Evolutionary conservation across 257 asterid species (phyloP).

Genomic region (Solanum pimpinellifolium): DNA sequence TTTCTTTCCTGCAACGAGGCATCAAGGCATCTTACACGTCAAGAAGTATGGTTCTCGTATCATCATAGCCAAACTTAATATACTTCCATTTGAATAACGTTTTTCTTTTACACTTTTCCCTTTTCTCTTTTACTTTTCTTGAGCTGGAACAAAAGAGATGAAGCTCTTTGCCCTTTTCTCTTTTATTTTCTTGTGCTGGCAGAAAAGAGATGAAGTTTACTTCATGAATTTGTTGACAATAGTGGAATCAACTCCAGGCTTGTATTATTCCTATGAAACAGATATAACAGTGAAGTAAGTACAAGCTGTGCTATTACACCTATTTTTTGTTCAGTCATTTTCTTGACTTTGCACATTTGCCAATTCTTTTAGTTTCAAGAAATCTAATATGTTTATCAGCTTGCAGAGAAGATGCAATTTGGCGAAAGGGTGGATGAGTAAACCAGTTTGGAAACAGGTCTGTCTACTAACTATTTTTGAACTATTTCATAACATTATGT

Average conservation of each 20-base stretch:
- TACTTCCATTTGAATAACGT: neutral
- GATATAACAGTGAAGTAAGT: conserved; percentile 83
- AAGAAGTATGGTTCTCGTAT: conserved; percentile 39
- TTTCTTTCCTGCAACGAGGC: conserved; percentile 75
- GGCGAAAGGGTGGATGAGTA: conserved; percentile 79
- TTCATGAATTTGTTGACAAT: conserved; percentile 66
- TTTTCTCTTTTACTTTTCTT: conserved; percentile 2
- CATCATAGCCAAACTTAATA: neutral
- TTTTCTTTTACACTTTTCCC: neutral
- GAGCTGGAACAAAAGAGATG: conserved; percentile 62
- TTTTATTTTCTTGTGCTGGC: conserved; percentile 14
- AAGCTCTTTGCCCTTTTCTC: conserved; percentile 8
- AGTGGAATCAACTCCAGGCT: conserved; percentile 87
- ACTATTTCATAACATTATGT: neutral
- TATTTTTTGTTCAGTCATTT: neutral
- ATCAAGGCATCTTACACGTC: conserved; percentile 43
- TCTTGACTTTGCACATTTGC: neutral
- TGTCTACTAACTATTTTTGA: neutral
- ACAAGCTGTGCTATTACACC: neutral
- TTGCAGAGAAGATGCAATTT: conserved; percentile 84
- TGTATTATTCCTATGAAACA: conserved; percentile 86
- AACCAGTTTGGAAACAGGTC: conserved; percentile 97
- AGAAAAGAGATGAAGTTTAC: conserved; percentile 83
- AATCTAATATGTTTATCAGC: conserved; percentile 41
- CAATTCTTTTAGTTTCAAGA: conserved; percentile 1